These are phyloP conservation scores for Chenopodium suecicum DNA, from an alignment of 148 eudicot genomes.

Conservation along the genomic window DNA sequence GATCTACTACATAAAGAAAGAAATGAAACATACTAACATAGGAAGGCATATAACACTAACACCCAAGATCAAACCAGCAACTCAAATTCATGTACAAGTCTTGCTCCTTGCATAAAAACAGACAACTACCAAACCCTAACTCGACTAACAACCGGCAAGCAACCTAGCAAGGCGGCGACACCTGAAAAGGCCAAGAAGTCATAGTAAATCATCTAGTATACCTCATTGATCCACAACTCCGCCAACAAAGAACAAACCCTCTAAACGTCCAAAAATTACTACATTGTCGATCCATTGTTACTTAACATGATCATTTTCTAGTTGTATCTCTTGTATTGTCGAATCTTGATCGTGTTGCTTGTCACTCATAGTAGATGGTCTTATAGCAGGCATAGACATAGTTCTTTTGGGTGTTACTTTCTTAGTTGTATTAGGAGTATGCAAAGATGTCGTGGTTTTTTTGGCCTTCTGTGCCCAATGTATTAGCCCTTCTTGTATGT, in stretches of 20 bases:
- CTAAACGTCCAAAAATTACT: background rate
- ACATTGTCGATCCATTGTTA: background rate
- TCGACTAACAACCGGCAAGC: background rate
- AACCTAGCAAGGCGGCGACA: background rate
- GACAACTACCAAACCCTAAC: background rate
- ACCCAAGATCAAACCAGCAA: background rate
- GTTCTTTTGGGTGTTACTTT: conserved; percentile 11
- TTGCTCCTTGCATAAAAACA: background rate
- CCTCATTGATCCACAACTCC: background rate
- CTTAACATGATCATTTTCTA: background rate
- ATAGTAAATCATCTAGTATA: no score
- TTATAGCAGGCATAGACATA: conserved; percentile 20
- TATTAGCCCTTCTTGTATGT: conserved; percentile 28
- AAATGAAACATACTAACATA: no score
- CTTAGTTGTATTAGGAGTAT: background rate
- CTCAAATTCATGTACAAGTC: background rate
- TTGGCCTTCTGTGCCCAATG: conserved; percentile 36
- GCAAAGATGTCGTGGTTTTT: background rate
- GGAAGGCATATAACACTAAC: background rate
- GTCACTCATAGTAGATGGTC: background rate
- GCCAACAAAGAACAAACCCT: background rate
- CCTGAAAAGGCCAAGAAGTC: background rate
- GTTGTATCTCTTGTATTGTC: conserved; percentile 7
- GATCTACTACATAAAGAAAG: no score
- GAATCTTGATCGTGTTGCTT: background rate